Evolutionary conservation across 169 alveolate genomes (phyloP).

Genomic region (Toxoplasma gondii): DNA sequence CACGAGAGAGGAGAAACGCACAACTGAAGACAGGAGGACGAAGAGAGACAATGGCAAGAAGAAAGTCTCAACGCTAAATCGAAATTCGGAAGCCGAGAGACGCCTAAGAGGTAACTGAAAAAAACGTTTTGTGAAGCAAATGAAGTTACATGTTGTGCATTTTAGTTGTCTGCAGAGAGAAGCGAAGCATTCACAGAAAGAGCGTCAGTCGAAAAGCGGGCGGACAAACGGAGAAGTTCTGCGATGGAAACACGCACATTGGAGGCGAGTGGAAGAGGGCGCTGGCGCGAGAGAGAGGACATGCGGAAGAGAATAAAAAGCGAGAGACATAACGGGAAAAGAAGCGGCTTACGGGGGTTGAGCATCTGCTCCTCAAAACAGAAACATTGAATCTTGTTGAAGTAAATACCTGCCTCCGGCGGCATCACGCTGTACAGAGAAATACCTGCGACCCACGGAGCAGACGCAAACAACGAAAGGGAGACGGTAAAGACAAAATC

Average conservation of each 20-base stretch:
- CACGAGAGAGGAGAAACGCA: not conserved
- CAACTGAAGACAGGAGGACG: too few species aligned
- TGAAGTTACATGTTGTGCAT: too few species aligned
- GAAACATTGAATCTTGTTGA: conserved; percentile 95
- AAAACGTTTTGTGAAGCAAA: too few species aligned
- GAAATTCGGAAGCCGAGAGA: too few species aligned
- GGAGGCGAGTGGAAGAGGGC: not conserved
- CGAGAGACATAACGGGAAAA: not conserved
- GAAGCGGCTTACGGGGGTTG: conserved; percentile 82
- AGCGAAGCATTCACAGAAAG: too few species aligned
- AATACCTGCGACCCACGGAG: conserved; percentile 75
- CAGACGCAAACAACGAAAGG: not conserved
- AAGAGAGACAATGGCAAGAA: too few species aligned
- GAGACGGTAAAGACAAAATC: not conserved
- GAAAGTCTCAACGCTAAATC: too few species aligned
- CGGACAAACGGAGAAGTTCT: too few species aligned
- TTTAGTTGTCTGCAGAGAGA: too few species aligned
- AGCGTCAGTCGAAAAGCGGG: too few species aligned
- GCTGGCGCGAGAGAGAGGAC: not conserved
- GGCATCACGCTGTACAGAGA: conserved; percentile 93
- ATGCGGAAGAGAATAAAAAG: not conserved
- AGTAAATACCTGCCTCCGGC: conserved; percentile 92
- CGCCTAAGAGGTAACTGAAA: too few species aligned
- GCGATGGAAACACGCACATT: not conserved
- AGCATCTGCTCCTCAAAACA: conserved; percentile 95